Evolutionary conservation across 2,329 filamentous ascomycete species (phyloP).

Genomic region (Aspergillus sp.): DNA sequence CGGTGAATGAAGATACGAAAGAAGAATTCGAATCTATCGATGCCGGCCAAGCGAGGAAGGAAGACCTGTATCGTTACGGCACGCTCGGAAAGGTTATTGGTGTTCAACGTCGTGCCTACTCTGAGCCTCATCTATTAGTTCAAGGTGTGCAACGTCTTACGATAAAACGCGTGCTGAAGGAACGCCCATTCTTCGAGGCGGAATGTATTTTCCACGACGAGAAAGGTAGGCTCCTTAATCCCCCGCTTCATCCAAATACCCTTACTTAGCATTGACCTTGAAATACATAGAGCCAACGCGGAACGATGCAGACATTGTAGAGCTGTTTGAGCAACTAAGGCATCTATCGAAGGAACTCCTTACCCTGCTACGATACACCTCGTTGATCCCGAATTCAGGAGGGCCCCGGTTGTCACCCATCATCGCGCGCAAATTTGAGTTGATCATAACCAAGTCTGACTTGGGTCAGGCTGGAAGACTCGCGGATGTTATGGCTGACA

Average conservation of each 20-base stretch:
- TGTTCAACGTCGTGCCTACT: conserved; percentile 71
- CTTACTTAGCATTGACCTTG: background rate
- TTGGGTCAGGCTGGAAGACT: conserved; percentile 78
- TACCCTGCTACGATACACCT: conserved; percentile 77
- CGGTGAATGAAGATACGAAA: conserved; percentile 49
- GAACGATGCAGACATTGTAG: conserved; percentile 65
- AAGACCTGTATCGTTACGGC: conserved; percentile 79
- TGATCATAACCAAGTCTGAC: conserved; percentile 82
- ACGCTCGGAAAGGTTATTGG: conserved; percentile 77
- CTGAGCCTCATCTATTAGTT: conserved; percentile 80
- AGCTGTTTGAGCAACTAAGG: conserved; percentile 78
- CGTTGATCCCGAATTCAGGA: conserved; percentile 72
- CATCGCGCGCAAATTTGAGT: conserved; percentile 80
- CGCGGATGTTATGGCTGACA: conserved; percentile 95
- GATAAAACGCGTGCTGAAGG: conserved; percentile 71
- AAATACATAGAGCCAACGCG: conserved; percentile 34
- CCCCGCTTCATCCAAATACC: too few species aligned
- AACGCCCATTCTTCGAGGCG: conserved; percentile 83
- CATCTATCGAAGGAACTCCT: conserved; percentile 82
- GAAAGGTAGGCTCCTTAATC: conserved; percentile 51
- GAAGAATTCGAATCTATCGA: conserved; percentile 53
- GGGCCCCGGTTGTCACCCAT: conserved; percentile 73
- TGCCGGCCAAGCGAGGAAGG: conserved; percentile 60
- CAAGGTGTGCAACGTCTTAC: conserved; percentile 79
- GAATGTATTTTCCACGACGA: conserved; percentile 72